Evolutionary conservation across 2,329 filamentous ascomycete genomes (phyloP), one percentile per base, ranked within the genome.

Genomic region (Ophiocordyceps camponoti-leonardi): DNA sequence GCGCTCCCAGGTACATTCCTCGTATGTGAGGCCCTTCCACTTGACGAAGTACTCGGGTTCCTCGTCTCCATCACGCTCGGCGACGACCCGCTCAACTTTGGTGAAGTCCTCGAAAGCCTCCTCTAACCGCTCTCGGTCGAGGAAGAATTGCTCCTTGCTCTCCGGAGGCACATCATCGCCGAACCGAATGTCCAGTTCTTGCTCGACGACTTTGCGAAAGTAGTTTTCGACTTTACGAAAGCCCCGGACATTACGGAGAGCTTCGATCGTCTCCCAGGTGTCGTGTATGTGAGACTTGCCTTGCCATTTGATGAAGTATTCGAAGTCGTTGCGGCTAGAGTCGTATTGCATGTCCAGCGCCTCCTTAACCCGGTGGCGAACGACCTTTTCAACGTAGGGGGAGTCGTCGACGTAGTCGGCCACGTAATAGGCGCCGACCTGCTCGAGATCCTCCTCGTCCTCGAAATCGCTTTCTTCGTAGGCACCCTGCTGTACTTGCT

Each of bases 281-380:
- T 93, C 85, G 66, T 98, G 92, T 54, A 94, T 81, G 60, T 98
- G 87, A 12, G 92, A 94, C 63, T 87, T 86, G 52, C 82, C 86
- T 63, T 95, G 86, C 92, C 93, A 98, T 67, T 98, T 98, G 63
- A 98, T 87, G 63, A 81, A 76, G 54, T 72, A 98, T 57, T 96
- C 86, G 54, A 92, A 95, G 58, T 95, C 85, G 45, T 87, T 77
- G 53, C 73, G 71, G 22, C 63, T 69, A 2, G 71, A 60, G 43
- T 85, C 79, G 46, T 68, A 67, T 14, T 71, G 64, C 47, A 77
- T 61, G 49, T 75, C 76, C 42, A 74, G 64, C 16, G 73, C 85
- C 31, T 86, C 81, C 59, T 79, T 84, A 35, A 85, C 67, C 43
- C 83, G 79, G 61, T 96, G 88, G 51, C 93, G 85, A 45, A 98